Evolutionary conservation across 345 rosid genomes (phyloP).

Genomic region (Eucalyptus cloeziana): DNA sequence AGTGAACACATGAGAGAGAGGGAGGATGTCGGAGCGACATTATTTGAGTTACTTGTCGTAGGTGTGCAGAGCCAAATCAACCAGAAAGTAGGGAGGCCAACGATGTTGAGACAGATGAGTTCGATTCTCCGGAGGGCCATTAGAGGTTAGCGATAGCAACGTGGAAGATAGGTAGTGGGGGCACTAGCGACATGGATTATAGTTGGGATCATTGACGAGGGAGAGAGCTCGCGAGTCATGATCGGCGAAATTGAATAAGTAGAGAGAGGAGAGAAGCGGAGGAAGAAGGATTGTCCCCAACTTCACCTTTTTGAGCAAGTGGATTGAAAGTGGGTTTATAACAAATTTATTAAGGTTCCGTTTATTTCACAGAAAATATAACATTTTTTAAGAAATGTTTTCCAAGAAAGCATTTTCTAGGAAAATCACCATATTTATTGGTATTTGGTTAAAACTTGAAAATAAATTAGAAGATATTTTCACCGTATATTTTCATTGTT

Average conservation of each 20-base stretch:
- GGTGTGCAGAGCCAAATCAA: background rate
- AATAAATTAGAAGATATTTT: too few relatives aligned
- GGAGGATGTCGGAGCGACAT: background rate
- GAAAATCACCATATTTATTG: too few relatives aligned
- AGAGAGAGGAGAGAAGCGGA: background rate
- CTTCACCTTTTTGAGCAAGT: background rate
- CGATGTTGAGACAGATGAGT: background rate
- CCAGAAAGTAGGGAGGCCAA: background rate
- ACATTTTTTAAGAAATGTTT: too few relatives aligned
- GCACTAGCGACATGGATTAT: background rate
- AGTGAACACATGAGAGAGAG: background rate
- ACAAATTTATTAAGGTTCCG: accelerated
- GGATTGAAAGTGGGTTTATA: background rate
- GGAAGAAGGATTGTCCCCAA: background rate
- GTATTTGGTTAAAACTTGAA: accelerated
- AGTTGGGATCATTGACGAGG: background rate
- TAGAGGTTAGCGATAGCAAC: accelerated
- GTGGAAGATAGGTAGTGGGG: background rate
- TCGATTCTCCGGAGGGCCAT: background rate
- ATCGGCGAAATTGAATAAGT: background rate
- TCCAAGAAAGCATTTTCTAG: accelerated
- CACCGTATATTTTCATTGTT: accelerated
- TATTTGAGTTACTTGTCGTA: background rate
- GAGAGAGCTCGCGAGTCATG: background rate
- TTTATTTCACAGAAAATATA: accelerated